Conservation (phyloP, 306 rosid species). For the Quillaja saponaria region DNA sequence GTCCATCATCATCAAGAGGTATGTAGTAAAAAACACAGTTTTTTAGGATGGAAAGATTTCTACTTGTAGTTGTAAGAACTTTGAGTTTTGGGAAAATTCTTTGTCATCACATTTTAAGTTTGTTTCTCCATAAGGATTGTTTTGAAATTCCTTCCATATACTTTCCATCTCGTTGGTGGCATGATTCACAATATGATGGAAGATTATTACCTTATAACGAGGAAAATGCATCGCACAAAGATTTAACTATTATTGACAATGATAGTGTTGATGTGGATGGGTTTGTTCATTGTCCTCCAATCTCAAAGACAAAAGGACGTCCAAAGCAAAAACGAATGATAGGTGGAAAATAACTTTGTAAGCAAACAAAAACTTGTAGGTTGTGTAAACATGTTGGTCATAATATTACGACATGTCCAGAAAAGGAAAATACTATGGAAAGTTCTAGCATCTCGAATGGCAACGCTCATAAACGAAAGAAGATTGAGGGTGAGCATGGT, state of each 20-base stretch:
- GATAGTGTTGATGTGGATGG: neutral
- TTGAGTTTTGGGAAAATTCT: neutral
- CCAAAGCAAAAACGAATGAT: neutral
- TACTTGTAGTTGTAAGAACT: neutral
- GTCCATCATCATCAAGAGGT: neutral
- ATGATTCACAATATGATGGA: neutral
- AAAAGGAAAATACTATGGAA: neutral
- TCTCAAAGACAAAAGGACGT: neutral
- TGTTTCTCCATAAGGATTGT: neutral
- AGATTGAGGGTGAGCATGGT: too few species aligned
- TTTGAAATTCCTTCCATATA: neutral
- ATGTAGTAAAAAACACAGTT: neutral
- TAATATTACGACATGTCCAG: neutral
- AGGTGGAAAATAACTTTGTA: neutral
- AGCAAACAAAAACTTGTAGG: neutral
- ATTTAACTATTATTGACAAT: neutral
- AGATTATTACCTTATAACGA: neutral
- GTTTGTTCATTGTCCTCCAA: neutral
- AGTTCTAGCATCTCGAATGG: too few species aligned
- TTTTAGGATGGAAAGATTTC: neutral
- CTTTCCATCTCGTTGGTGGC: neutral
- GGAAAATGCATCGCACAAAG: neutral
- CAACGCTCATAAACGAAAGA: too few species aligned
- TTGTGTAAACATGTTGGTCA: neutral
- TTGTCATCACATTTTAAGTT: neutral